These are phyloP conservation scores for Leccinum disarticulatum DNA, from an alignment of 768 basidiomycete species.

Conservation along the genomic window DNA sequence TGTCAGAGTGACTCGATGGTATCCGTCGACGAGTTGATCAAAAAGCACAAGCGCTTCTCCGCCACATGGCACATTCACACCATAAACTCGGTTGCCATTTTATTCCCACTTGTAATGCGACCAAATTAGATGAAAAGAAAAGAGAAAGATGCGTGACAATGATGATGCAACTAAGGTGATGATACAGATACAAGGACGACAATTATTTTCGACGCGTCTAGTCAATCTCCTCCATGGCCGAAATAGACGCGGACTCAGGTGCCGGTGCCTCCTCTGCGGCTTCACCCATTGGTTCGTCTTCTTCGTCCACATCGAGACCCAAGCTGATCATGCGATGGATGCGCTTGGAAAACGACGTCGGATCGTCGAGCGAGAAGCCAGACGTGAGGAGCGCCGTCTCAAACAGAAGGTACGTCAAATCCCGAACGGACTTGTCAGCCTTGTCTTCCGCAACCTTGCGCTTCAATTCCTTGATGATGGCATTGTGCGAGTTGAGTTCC, in stretches of 20 bases:
- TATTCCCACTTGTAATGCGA: conserved; percentile 30
- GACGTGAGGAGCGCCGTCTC: conserved; percentile 96
- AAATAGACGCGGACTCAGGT: conserved; percentile 63
- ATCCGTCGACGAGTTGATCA: background rate
- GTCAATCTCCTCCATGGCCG: conserved; percentile 97
- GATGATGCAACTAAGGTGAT: conserved; percentile 26
- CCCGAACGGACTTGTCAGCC: conserved; percentile 97
- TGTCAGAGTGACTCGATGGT: conserved; percentile 8
- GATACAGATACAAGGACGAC: conserved; percentile 27
- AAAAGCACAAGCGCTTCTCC: background rate
- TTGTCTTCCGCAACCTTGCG: conserved; percentile 95
- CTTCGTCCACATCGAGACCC: conserved; percentile 88
- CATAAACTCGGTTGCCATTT: background rate
- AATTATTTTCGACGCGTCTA: conserved; percentile 37
- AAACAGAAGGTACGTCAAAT: conserved; percentile 93
- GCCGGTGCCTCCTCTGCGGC: conserved; percentile 48
- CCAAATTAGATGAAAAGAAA: conserved; percentile 21
- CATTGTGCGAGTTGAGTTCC: conserved; percentile 89
- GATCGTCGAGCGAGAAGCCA: conserved; percentile 94
- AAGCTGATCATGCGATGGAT: conserved; percentile 96
- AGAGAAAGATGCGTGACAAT: conserved; percentile 19
- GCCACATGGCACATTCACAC: background rate
- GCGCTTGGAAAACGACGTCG: conserved; percentile 91
- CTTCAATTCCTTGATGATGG: conserved; percentile 95
- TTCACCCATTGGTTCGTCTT: conserved; percentile 48